A percentile compares a stretch with the other conserved stretches of the same genome.
phyloP scores from a whole-genome alignment of 176 grass and related monocot genomes.

The Puya raimondii region DNA sequence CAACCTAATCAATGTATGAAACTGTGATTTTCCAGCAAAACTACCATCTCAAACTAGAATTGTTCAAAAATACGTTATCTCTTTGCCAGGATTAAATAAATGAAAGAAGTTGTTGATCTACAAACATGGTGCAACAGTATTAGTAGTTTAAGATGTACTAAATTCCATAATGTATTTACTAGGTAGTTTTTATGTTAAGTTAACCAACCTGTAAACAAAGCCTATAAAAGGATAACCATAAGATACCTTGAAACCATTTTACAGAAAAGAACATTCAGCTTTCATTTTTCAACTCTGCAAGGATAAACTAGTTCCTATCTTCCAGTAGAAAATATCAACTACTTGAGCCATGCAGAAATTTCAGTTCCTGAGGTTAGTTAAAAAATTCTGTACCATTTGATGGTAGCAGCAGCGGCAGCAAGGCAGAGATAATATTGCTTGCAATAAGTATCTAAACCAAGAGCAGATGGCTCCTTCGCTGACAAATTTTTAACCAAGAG shows the following conservation, averaged over 20 bases:
- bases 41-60: neutral
- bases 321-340: neutral
- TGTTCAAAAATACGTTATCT: neutral
- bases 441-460: constrained; percentile 81
- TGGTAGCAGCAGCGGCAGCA: constrained; percentile 69
- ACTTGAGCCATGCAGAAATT: neutral
- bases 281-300: neutral
- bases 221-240: neutral
- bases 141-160: neutral
- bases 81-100: neutral
- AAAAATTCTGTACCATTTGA: constrained; percentile 53
- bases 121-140: neutral
- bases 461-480: constrained; percentile 75
- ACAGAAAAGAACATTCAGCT: neutral
- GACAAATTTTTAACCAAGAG: constrained; percentile 74
- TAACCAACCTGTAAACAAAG: too few relatives aligned
- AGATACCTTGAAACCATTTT: neutral
- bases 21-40: too few relatives aligned
- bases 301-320: neutral
- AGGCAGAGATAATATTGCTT: constrained; percentile 97
- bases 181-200: too few relatives aligned
- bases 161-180: neutral
- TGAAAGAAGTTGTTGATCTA: neutral
- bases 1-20: too few relatives aligned
- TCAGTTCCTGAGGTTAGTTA: neutral